phyloP scores from a whole-genome alignment of 768 basidiomycete species.

The Psilocybe sp. region DNA sequence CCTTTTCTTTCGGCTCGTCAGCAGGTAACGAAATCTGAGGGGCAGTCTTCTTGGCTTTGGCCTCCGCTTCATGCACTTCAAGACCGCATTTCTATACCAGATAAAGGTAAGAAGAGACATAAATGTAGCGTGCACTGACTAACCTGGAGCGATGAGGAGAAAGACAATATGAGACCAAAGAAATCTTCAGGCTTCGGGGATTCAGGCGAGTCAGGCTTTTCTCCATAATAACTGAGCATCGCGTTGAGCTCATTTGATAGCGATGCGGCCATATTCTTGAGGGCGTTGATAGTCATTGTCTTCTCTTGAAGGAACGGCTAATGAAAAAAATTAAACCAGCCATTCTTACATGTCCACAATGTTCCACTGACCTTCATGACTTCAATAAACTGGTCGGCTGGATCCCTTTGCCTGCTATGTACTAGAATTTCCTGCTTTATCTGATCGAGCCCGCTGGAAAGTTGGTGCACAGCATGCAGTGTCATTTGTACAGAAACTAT shows the following conservation, averaged over 20 bases:
- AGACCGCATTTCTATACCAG: slow-evolving; percentile 64
- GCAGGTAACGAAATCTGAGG: slow-evolving; percentile 22
- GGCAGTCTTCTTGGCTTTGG: slow-evolving; percentile 24
- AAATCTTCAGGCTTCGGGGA: slow-evolving; percentile 79
- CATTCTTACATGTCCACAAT: background rate
- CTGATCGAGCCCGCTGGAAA: slow-evolving; percentile 55
- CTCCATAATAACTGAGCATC: slow-evolving; percentile 74
- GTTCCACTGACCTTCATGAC: slow-evolving; percentile 65
- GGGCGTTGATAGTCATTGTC: slow-evolving; percentile 53
- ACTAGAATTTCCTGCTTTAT: slow-evolving; percentile 54
- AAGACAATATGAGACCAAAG: slow-evolving; percentile 71
- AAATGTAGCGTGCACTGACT: slow-evolving; percentile 6
- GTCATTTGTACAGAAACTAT: slow-evolving; percentile 75
- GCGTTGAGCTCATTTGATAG: slow-evolving; percentile 61
- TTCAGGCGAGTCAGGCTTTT: slow-evolving; percentile 61
- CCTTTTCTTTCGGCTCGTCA: slow-evolving; percentile 20
- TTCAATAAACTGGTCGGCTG: slow-evolving; percentile 56
- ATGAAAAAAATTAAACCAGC: background rate
- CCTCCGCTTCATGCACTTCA: slow-evolving; percentile 56
- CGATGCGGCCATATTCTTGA: slow-evolving; percentile 56
- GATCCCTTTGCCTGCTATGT: slow-evolving; percentile 28
- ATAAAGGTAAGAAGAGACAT: slow-evolving; percentile 2
- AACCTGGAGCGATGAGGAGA: slow-evolving; percentile 72
- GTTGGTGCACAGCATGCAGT: slow-evolving; percentile 53
- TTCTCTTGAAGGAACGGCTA: slow-evolving; percentile 53